Conservation (phyloP, 371 early-diverging fungal species). For the Mortierella sp. region DNA sequence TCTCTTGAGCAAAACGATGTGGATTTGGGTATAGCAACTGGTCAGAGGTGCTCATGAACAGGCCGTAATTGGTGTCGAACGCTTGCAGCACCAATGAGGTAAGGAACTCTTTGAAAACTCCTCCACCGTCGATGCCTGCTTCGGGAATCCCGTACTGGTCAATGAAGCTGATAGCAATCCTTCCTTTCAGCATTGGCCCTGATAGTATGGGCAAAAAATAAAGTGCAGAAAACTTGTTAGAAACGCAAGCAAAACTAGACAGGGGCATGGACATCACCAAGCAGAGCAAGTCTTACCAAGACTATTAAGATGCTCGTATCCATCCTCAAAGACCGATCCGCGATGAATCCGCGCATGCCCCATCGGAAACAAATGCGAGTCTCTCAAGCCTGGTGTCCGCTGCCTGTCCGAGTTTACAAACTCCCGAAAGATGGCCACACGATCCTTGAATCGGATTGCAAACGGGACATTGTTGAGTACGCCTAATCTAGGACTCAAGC, state of each 20-base stretch:
- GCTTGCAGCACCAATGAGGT: constrained; percentile 79
- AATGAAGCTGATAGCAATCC: constrained; percentile 89
- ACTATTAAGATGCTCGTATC: constrained; percentile 72
- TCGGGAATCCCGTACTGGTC: constrained; percentile 87
- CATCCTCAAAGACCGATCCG: constrained; percentile 89
- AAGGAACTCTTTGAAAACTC: constrained; percentile 84
- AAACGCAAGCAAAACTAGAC: no score
- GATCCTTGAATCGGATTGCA: constrained; percentile 89
- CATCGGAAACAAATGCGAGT: constrained; percentile 50
- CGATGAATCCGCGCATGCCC: constrained; percentile 69
- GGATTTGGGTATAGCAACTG: constrained; percentile 88
- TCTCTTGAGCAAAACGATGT: constrained; percentile 64
- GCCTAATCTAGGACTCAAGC: constrained; percentile 74
- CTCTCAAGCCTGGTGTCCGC: constrained; percentile 48
- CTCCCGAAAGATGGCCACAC: constrained; percentile 87
- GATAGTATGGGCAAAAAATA: not conserved
- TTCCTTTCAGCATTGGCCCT: constrained; percentile 71
- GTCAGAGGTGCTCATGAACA: constrained; percentile 82
- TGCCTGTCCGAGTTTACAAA: constrained; percentile 78
- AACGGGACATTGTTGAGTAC: constrained; percentile 89
- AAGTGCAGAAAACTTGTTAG: no score
- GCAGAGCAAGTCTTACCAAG: constrained; percentile 57
- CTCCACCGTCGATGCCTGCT: constrained; percentile 95
- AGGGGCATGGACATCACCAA: not conserved
- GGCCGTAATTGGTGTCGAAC: constrained; percentile 82